Evolutionary conservation across 169 alveolate species (phyloP).

Genomic region (Plasmodium knowlesi): DNA sequence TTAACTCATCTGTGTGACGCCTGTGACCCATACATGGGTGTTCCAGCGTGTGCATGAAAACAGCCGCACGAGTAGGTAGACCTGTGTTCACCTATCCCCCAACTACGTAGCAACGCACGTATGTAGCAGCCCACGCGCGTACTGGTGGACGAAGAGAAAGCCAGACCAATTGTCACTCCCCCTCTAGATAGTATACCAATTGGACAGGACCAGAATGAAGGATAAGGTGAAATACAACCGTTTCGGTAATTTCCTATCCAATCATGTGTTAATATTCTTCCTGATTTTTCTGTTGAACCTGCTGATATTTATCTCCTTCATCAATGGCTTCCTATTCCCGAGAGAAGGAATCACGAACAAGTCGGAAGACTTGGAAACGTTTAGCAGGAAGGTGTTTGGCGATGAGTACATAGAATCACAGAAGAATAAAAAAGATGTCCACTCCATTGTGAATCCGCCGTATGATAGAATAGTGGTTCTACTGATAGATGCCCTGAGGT

Average conservation of each 20-base stretch:
- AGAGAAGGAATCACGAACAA: conserved; percentile 34
- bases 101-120: not conserved
- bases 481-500: conserved; percentile 78
- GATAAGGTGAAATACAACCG: not conserved
- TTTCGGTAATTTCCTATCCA: conserved; percentile 6
- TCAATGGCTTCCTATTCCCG: conserved; percentile 64
- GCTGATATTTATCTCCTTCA: conserved; percentile 31
- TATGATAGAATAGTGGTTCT: conserved; percentile 66
- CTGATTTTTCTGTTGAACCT: conserved; percentile 13
- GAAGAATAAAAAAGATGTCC: conserved; percentile 27
- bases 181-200: not conserved
- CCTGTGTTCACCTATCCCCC: not conserved
- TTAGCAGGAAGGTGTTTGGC: conserved; percentile 62
- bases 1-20: not conserved
- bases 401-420: conserved; percentile 50
- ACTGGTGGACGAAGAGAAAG: not conserved
- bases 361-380: conserved; percentile 43
- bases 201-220: conserved; percentile 4
- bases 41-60: not conserved
- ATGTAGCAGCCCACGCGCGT: not conserved
- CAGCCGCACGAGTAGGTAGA: not conserved
- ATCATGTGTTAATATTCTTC: conserved; percentile 35
- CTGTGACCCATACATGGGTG: not conserved
- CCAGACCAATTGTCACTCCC: not conserved
- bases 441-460: conserved; percentile 74